These are phyloP conservation scores for Chlorella sp. DNA, from an alignment of 139 green algal genomes.

Conservation along the genomic window DNA sequence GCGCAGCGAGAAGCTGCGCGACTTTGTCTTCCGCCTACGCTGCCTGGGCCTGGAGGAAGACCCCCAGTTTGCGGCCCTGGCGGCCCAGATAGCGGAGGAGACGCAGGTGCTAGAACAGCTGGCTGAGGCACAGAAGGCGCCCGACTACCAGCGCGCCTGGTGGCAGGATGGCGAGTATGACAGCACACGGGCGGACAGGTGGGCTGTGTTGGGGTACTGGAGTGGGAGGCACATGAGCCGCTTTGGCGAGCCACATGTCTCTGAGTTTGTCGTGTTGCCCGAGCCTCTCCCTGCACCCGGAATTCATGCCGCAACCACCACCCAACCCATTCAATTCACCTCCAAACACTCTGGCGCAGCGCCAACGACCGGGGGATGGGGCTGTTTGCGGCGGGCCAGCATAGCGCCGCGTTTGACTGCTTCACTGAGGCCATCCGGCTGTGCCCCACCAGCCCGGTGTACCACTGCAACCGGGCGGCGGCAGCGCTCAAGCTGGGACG, in stretches of 20 bases:
- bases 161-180: constrained; percentile 64
- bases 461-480: constrained; percentile 62
- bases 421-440: constrained; percentile 69
- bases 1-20: constrained; percentile 29
- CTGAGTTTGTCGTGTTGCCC: no score
- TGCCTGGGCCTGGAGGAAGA: constrained; percentile 39
- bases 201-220: neutral
- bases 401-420: constrained; percentile 49
- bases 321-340: neutral
- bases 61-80: constrained; percentile 11
- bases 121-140: constrained; percentile 21
- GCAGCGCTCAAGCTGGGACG: constrained; percentile 52
- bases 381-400: constrained; percentile 26
- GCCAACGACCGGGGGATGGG: constrained; percentile 47
- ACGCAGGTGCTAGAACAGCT: constrained; percentile 37
- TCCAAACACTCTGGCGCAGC: neutral
- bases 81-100: constrained; percentile 6
- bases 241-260: no score
- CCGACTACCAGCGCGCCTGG: constrained; percentile 45
- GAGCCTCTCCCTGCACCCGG: no score
- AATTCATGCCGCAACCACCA: neutral
- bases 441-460: constrained; percentile 50
- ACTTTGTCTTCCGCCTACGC: constrained; percentile 30
- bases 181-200: constrained; percentile 42
- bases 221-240: no score